Evolutionary conservation across 192 early-diverging fungal genomes (phyloP).

Genomic region (Coemansia sp.): DNA sequence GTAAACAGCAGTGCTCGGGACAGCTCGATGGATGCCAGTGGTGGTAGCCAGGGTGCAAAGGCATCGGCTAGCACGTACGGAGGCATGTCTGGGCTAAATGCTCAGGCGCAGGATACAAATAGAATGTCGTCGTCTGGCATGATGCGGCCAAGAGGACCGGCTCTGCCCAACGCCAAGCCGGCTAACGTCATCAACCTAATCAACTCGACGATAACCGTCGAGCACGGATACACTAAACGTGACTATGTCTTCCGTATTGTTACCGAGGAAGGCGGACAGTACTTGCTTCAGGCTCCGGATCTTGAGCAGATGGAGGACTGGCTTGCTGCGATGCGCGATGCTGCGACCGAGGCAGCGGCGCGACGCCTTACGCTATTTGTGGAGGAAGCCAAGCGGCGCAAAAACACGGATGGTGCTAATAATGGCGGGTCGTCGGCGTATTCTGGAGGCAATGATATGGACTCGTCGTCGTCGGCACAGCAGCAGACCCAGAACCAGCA

Average conservation of each 20-base stretch:
- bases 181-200: conserved; percentile 75
- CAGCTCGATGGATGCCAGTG: conserved; percentile 33
- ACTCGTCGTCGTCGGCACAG: conserved; percentile 9
- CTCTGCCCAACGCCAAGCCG: conserved; percentile 58
- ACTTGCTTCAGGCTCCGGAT: conserved; percentile 66
- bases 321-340: conserved; percentile 66
- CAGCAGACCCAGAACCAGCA: conserved; percentile 8
- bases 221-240: conserved; percentile 64
- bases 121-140: conserved; percentile 27
- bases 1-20: conserved; percentile 39
- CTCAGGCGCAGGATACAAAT: conserved; percentile 12
- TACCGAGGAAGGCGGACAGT: conserved; percentile 79
- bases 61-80: conserved; percentile 2
- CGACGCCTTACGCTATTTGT: conserved; percentile 68
- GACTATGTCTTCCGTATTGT: conserved; percentile 77
- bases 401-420: conserved; percentile 14
- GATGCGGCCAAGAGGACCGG: conserved; percentile 47
- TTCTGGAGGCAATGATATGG: background rate
- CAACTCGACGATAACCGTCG: conserved; percentile 70
- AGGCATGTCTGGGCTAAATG: background rate
- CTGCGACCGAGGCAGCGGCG: conserved; percentile 69
- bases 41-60: background rate
- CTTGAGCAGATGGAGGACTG: conserved; percentile 72
- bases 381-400: conserved; percentile 58
- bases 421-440: background rate